Percentiles rank a stretch among this genome's conserved stretches.
Evolutionary conservation across 805 yeast genomes (phyloP).

Genomic region (Candida multigemmis): DNA sequence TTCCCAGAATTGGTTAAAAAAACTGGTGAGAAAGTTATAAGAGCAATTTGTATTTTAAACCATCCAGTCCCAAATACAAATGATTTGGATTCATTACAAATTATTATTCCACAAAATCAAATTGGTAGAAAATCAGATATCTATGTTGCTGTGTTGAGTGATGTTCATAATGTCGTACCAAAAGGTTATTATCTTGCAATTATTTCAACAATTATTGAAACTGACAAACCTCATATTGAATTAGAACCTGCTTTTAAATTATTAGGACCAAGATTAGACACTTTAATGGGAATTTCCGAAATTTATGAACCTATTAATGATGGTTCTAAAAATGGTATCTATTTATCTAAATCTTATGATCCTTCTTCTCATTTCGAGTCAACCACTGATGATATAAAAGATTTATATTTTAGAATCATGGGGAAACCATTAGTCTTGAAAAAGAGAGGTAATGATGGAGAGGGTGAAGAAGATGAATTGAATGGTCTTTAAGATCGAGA

Average conservation of each 20-base stretch:
- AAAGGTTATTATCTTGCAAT: slow-evolving; percentile 88
- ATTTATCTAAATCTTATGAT: slow-evolving; percentile 83
- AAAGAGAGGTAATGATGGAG: slow-evolving; percentile 61
- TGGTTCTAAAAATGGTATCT: slow-evolving; percentile 73
- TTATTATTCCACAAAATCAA: slow-evolving; percentile 95
- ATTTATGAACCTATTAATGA: slow-evolving; percentile 79
- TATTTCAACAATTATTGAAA: slow-evolving; percentile 89
- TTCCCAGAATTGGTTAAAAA: slow-evolving; percentile 76
- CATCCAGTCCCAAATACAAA: slow-evolving; percentile 81
- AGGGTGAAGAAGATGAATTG: slow-evolving; percentile 39
- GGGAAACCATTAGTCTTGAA: slow-evolving; percentile 88
- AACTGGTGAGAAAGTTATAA: slow-evolving; percentile 66
- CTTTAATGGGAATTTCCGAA: slow-evolving; percentile 91
- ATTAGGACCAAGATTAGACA: slow-evolving; percentile 71
- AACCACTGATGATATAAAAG: slow-evolving; percentile 95
- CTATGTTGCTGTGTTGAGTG: slow-evolving; percentile 83
- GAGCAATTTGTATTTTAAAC: slow-evolving; percentile 83
- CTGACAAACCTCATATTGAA: slow-evolving; percentile 86
- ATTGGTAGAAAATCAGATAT: slow-evolving; percentile 89
- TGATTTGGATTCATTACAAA: slow-evolving; percentile 83
- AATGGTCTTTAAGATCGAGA: slow-evolving; percentile 21
- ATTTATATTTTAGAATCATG: slow-evolving; percentile 81
- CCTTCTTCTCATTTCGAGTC: slow-evolving; percentile 93
- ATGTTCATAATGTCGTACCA: slow-evolving; percentile 84
- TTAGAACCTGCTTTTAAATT: slow-evolving; percentile 89